Conservation (phyloP, 2,329 filamentous ascomycete species). For the Mariannaea elegans region DNA sequence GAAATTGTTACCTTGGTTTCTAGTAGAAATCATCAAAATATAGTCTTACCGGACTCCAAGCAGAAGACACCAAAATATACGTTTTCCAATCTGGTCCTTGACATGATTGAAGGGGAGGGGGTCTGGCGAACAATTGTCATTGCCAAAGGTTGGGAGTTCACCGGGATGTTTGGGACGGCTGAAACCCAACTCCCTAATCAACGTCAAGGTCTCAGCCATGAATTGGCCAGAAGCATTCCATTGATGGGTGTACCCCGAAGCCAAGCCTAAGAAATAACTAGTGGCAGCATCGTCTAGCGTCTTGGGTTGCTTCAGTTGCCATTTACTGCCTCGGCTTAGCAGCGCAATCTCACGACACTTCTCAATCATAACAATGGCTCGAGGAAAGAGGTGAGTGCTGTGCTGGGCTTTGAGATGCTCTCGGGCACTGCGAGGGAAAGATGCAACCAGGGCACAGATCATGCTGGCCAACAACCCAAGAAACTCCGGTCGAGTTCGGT, state of each 20-base stretch:
- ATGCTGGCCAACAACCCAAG: constrained; percentile 77
- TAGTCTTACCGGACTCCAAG: constrained; percentile 70
- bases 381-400: constrained; percentile 71
- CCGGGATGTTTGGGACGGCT: constrained; percentile 62
- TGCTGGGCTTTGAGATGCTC: constrained; percentile 74
- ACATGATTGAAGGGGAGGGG: constrained; percentile 70
- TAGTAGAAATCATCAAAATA: constrained; percentile 11
- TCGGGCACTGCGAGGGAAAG: constrained; percentile 76
- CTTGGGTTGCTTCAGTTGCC: constrained; percentile 57
- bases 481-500: constrained; percentile 72
- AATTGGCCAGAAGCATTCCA: constrained; percentile 75
- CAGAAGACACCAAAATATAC: constrained; percentile 87
- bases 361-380: constrained; percentile 74
- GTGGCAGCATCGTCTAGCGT: constrained; percentile 69
- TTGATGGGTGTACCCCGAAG: constrained; percentile 73
- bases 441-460: constrained; percentile 77
- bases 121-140: constrained; percentile 49
- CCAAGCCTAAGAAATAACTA: constrained; percentile 78
- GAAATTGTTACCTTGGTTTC: constrained; percentile 22
- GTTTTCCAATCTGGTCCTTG: constrained; percentile 76
- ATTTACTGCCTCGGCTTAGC: constrained; percentile 68
- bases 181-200: constrained; percentile 73
- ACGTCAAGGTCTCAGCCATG: constrained; percentile 75
- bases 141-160: constrained; percentile 51
- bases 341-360: constrained; percentile 76